Evolutionary conservation across 345 rosid species (phyloP).

Genomic region (Salix dunnii): DNA sequence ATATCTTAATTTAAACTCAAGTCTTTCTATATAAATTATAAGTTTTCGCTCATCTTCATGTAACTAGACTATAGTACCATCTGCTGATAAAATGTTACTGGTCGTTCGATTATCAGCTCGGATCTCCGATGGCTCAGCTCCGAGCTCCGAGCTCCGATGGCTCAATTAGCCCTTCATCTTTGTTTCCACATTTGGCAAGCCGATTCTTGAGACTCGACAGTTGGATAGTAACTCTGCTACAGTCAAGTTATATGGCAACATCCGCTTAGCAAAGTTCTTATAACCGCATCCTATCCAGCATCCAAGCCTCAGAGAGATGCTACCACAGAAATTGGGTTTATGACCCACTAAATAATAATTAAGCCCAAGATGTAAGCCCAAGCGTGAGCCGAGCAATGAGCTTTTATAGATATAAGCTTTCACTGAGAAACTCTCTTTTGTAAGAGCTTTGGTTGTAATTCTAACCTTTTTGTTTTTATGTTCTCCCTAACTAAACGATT

Average conservation of each 20-base stretch:
- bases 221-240: slow-evolving; percentile 44
- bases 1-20: too few relatives aligned
- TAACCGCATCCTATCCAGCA: slow-evolving; percentile 33
- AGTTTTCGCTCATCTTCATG: too few relatives aligned
- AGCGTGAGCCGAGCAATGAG: too few relatives aligned
- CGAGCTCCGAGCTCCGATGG: slow-evolving; percentile 30
- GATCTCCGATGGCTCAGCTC: slow-evolving; percentile 26
- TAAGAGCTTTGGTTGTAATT: too few relatives aligned
- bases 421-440: too few relatives aligned
- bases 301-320: slow-evolving; percentile 24
- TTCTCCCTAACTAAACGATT: too few relatives aligned
- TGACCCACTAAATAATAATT: slow-evolving; percentile 14
- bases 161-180: slow-evolving; percentile 50
- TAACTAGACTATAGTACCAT: too few relatives aligned
- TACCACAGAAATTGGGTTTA: too few relatives aligned
- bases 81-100: slow-evolving; percentile 24
- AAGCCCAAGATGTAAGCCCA: neutral
- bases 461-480: too few relatives aligned
- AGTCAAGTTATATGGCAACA: slow-evolving; percentile 38
- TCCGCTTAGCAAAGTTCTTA: slow-evolving; percentile 11
- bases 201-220: slow-evolving; percentile 41
- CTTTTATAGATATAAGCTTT: too few relatives aligned
- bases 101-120: slow-evolving; percentile 41
- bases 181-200: slow-evolving; percentile 43
- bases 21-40: too few relatives aligned